Percentiles rank a stretch among this genome's conserved stretches.
Evolutionary conservation across 768 basidiomycete species (phyloP).

Genomic region (Lactarius indigo): DNA sequence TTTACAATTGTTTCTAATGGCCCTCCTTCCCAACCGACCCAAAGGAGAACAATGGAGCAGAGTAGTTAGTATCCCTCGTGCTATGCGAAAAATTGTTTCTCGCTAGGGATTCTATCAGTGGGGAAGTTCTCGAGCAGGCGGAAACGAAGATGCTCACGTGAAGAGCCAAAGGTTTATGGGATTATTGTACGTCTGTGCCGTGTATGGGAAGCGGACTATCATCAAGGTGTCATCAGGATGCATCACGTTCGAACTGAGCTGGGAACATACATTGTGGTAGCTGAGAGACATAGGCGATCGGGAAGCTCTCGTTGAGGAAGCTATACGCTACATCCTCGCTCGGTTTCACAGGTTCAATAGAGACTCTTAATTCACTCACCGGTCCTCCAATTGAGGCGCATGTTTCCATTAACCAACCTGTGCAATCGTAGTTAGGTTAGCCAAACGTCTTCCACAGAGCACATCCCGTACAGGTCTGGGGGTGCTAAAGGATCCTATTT

Average conservation of each 20-base stretch:
- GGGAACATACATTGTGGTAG: neutral
- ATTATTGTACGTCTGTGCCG: constrained; percentile 18
- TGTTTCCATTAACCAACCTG: neutral
- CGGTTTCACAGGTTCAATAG: neutral
- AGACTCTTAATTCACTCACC: neutral
- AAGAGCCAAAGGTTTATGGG: constrained; percentile 21
- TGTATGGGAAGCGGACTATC: constrained; percentile 20
- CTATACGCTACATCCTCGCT: constrained; percentile 5
- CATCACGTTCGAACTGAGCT: neutral
- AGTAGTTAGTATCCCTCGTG: neutral
- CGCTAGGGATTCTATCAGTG: neutral
- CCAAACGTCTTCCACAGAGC: neutral
- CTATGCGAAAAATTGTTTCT: neutral
- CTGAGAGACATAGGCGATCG: neutral
- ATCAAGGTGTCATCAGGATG: neutral
- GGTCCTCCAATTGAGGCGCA: constrained; percentile 7
- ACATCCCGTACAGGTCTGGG: constrained; percentile 34
- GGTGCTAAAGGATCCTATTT: constrained; percentile 35
- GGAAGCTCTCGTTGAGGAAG: neutral
- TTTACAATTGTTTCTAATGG: neutral
- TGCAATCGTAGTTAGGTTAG: neutral
- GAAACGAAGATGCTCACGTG: constrained; percentile 7
- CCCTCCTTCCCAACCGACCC: neutral
- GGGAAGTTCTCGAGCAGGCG: neutral
- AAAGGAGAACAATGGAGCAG: neutral